These are phyloP conservation scores for Debaryomycetaceae sp. DNA, from an alignment of 1,139 yeast genomes.

Conservation along the genomic window DNA sequence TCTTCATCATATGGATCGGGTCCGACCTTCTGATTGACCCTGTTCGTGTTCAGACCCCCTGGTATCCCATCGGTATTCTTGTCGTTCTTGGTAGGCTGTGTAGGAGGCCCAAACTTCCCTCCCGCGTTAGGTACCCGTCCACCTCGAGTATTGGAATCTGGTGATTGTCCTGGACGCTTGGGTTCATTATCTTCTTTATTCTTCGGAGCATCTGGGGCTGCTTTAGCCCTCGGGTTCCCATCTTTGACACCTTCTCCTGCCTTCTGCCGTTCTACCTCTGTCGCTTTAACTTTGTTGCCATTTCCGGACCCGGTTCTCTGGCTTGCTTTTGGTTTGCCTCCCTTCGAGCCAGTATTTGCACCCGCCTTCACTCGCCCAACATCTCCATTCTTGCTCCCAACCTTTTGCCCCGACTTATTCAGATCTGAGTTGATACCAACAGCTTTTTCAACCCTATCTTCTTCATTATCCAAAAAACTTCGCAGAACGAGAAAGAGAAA, in stretches of 20 bases:
- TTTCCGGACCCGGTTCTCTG: not conserved
- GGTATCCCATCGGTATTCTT: not conserved
- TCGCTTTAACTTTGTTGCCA: not conserved
- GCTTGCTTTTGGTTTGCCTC: not conserved
- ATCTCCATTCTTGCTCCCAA: not conserved
- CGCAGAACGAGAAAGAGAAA: not conserved
- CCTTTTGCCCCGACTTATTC: not conserved
- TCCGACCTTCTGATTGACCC: not conserved
- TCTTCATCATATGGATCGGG: conserved; percentile 7
- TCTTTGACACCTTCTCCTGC: not conserved
- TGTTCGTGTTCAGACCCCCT: not conserved
- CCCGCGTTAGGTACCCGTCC: not conserved
- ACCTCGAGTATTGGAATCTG: not conserved
- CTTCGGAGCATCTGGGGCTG: not conserved
- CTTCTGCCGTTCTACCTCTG: not conserved
- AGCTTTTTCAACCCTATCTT: not conserved
- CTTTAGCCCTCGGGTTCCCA: not conserved
- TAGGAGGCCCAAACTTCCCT: not conserved
- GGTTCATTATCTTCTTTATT: not conserved
- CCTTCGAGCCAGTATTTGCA: not conserved
- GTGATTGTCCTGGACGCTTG: not conserved
- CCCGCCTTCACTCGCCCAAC: not conserved
- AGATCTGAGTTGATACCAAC: not conserved
- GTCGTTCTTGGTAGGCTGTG: not conserved
- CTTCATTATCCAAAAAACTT: not conserved